Conservation (phyloP, 257 asterid genomes). For the Thymus quinquecostatus region DNA sequence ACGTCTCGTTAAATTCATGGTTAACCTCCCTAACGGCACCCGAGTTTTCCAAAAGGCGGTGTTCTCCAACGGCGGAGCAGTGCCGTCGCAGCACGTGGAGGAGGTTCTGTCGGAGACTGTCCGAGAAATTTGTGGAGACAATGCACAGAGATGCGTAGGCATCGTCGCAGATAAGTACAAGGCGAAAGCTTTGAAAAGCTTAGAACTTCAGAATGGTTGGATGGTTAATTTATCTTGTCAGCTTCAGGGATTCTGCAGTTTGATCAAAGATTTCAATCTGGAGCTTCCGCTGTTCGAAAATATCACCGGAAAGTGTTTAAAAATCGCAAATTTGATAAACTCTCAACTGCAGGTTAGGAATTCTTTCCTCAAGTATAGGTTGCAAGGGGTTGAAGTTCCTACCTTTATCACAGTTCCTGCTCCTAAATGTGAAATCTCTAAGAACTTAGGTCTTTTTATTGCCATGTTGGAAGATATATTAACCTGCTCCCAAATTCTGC, state of each 20-base stretch:
- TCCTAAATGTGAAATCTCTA: conserved; percentile 49
- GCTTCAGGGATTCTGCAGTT: conserved; percentile 67
- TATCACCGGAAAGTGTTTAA: conserved; percentile 64
- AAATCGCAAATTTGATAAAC: conserved; percentile 64
- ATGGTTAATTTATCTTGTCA: conserved; percentile 83
- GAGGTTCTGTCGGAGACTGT: conserved; percentile 68
- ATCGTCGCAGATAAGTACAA: conserved; percentile 77
- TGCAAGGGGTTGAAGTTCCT: conserved; percentile 57
- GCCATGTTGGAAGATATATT: conserved; percentile 76
- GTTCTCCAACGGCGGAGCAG: conserved; percentile 43
- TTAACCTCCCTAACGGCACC: conserved; percentile 84
- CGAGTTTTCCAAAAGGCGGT: conserved; percentile 67
- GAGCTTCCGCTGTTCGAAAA: conserved; percentile 66
- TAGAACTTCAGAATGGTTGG: conserved; percentile 73
- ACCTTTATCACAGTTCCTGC: conserved; percentile 64
- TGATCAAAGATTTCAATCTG: conserved; percentile 70
- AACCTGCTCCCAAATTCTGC: conserved; percentile 61
- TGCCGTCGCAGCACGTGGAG: conserved; percentile 73
- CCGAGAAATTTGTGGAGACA: conserved; percentile 55
- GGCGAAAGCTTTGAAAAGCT: conserved; percentile 65
- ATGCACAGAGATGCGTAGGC: conserved; percentile 65
- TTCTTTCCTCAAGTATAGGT: conserved; percentile 57
- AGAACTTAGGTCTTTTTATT: conserved; percentile 47
- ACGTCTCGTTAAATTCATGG: conserved; percentile 52
- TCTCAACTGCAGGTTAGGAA: conserved; percentile 63